Evolutionary conservation across 371 early-diverging fungal species (phyloP).

Genomic region (Mortierella sp.): DNA sequence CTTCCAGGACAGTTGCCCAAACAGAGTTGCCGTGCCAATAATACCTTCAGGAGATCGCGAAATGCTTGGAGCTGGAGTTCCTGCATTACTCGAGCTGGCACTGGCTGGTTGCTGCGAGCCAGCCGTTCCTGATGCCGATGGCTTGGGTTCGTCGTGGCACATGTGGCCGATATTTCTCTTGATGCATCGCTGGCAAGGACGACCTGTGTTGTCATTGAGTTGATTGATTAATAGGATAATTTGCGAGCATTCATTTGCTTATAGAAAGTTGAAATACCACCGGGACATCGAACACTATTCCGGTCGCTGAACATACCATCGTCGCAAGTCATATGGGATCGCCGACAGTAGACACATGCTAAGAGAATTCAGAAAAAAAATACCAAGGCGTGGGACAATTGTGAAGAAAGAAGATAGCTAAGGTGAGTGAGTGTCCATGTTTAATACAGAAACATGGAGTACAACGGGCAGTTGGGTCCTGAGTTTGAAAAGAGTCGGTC

Average conservation of each 20-base stretch:
- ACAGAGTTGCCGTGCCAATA: background rate
- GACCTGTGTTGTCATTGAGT: slow-evolving; percentile 62
- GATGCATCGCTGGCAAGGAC: slow-evolving; percentile 96
- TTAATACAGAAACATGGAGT: background rate
- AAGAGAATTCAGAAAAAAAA: background rate
- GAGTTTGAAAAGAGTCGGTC: slow-evolving; percentile 8
- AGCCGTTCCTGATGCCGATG: slow-evolving; percentile 26
- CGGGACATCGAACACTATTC: too few relatives aligned
- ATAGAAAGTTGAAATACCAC: background rate
- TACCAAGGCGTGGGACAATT: background rate
- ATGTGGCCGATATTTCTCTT: slow-evolving; percentile 93
- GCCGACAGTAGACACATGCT: slow-evolving; percentile 89
- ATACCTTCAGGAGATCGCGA: slow-evolving; percentile 47
- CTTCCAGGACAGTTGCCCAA: background rate
- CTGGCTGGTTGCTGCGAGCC: slow-evolving; percentile 22
- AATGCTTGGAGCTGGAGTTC: slow-evolving; percentile 31
- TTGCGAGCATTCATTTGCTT: background rate
- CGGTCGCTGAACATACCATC: slow-evolving; percentile 63
- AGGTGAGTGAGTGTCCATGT: background rate
- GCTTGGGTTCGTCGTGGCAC: slow-evolving; percentile 89
- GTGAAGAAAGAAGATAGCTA: background rate
- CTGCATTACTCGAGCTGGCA: slow-evolving; percentile 28
- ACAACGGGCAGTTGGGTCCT: background rate
- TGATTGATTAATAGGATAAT: background rate
- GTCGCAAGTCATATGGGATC: slow-evolving; percentile 92